A percentile compares a stretch with the other conserved stretches of the same genome.
Evolutionary conservation across 331 rosid species (phyloP).

Genomic region (Cydonia oblonga): DNA sequence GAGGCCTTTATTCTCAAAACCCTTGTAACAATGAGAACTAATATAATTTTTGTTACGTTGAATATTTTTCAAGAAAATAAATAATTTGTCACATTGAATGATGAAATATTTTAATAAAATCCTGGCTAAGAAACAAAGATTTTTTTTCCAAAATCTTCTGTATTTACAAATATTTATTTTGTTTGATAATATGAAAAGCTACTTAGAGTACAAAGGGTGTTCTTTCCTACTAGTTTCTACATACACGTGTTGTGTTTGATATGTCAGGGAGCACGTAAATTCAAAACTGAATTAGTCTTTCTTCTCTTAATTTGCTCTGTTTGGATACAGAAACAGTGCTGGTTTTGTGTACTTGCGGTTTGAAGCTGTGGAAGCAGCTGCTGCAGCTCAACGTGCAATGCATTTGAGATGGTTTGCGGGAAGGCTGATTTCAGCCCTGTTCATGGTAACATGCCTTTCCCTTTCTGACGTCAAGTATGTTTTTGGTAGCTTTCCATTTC

Average conservation of each 20-base stretch:
- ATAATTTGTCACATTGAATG: not conserved
- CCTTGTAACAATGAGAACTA: not conserved
- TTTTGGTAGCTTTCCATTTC: no score
- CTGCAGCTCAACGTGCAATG: constrained; percentile 87
- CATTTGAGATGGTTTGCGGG: constrained; percentile 97
- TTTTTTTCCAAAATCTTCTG: not conserved
- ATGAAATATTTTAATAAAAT: not conserved
- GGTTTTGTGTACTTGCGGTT: constrained; percentile 81
- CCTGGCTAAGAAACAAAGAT: not conserved
- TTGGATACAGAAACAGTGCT: constrained; percentile 59
- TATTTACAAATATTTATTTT: not conserved
- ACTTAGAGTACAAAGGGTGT: not conserved
- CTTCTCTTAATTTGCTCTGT: not conserved
- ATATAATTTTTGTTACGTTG: not conserved
- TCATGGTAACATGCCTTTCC: constrained; percentile 45
- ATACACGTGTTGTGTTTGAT: not conserved
- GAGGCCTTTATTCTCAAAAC: not conserved
- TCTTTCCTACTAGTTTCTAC: not conserved
- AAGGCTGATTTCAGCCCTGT: constrained; percentile 66
- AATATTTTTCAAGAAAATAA: not conserved
- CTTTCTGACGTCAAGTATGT: not conserved
- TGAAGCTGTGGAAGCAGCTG: constrained; percentile 71
- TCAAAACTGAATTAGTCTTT: not conserved
- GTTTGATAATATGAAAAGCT: not conserved
- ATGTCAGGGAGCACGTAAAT: not conserved